Conservation (phyloP, 768 basidiomycete genomes). For the Pulveroboletus sp. region DNA sequence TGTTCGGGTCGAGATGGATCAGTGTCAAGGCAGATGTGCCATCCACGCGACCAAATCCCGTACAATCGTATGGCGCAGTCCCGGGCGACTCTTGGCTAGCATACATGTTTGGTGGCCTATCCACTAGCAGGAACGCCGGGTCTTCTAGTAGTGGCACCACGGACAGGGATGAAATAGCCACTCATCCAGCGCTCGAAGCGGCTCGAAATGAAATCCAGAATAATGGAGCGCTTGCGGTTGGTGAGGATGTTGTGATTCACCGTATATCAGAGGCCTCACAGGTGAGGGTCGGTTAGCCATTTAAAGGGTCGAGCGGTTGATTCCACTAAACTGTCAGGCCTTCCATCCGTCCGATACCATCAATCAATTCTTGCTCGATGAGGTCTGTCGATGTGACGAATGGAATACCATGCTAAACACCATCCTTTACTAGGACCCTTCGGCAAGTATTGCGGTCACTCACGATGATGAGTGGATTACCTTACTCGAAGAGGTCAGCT, state of each 20-base stretch:
- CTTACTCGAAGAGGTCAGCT: conserved; percentile 6
- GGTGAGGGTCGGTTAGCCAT: background rate
- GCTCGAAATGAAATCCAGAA: background rate
- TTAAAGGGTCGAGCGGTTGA: background rate
- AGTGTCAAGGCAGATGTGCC: too few relatives aligned
- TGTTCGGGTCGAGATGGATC: too few relatives aligned
- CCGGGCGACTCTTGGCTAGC: too few relatives aligned
- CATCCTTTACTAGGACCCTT: too few relatives aligned
- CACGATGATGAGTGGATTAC: background rate
- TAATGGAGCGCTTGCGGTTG: background rate
- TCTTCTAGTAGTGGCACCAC: background rate
- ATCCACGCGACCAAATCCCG: too few relatives aligned
- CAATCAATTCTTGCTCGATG: background rate
- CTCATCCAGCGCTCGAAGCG: background rate
- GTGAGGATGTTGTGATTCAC: background rate
- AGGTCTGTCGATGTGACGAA: background rate
- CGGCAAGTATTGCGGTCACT: background rate
- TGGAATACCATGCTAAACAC: too few relatives aligned
- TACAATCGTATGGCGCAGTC: too few relatives aligned
- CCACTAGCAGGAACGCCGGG: background rate
- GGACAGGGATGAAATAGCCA: background rate
- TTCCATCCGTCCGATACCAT: conserved; percentile 13
- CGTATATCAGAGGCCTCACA: conserved; percentile 1
- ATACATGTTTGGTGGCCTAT: background rate
- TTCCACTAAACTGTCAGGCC: background rate